phyloP scores from a whole-genome alignment of 331 rosid genomes.

The Malus hybrid region DNA sequence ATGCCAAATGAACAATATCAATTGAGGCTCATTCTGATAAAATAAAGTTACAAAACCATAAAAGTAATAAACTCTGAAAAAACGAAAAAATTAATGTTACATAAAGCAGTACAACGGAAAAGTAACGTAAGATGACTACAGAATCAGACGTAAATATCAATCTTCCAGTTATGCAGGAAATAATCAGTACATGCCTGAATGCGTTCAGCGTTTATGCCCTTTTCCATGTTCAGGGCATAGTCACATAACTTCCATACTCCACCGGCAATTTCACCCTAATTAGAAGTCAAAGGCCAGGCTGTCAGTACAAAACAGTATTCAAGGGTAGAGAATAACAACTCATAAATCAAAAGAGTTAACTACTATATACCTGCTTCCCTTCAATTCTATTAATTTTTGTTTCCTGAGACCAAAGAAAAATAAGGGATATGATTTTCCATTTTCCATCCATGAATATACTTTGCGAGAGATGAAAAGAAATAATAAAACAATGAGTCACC shows the following conservation, averaged over 20 bases:
- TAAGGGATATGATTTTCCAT: conserved; percentile 11
- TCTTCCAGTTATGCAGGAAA: neutral
- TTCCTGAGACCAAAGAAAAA: conserved; percentile 42
- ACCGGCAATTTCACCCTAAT: conserved; percentile 42
- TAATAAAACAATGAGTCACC: conserved; percentile 33
- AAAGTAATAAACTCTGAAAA: too few species aligned
- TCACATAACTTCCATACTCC: conserved; percentile 56
- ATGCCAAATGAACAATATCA: neutral
- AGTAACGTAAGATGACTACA: neutral
- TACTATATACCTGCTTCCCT: conserved; percentile 65
- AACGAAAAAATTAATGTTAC: neutral
- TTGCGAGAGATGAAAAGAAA: neutral
- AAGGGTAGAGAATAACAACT: neutral
- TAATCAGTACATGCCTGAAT: conserved; percentile 49
- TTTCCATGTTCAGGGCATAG: conserved; percentile 37
- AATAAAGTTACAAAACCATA: too few species aligned
- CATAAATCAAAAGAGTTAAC: neutral
- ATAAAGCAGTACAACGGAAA: neutral
- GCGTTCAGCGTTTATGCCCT: conserved; percentile 30
- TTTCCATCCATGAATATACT: conserved; percentile 3
- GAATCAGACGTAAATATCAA: neutral
- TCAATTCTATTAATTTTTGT: conserved; percentile 59
- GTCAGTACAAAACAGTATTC: conserved; percentile 12
- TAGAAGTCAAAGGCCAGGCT: conserved; percentile 12
- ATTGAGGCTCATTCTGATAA: too few species aligned